phyloP scores from a whole-genome alignment of 1,139 yeast genomes.

The Candida dubliniensis region DNA sequence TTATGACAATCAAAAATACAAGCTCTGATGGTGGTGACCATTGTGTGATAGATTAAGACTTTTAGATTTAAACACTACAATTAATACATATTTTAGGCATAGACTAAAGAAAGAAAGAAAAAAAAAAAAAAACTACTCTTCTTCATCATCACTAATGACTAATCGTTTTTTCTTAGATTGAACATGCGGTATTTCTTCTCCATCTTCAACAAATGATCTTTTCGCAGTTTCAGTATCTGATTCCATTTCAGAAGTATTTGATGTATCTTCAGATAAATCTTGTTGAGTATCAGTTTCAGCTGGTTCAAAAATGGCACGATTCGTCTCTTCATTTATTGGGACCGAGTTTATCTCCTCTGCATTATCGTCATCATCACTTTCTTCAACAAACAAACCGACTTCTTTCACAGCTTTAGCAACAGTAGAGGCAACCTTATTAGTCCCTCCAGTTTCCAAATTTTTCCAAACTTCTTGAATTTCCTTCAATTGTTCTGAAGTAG shows the following conservation, averaged over 20 bases:
- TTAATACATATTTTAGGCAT: slow-evolving; percentile 1
- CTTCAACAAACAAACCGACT: slow-evolving; percentile 20
- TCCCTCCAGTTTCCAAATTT: slow-evolving; percentile 22
- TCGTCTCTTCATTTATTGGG: slow-evolving; percentile 1
- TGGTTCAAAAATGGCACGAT: neutral
- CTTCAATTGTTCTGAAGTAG: slow-evolving; percentile 35
- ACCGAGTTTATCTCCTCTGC: slow-evolving; percentile 3
- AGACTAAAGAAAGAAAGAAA: too few species aligned
- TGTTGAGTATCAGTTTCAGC: slow-evolving; percentile 6
- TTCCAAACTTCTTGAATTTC: slow-evolving; percentile 43
- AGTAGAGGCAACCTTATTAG: slow-evolving; percentile 14
- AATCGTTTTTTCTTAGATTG: slow-evolving; percentile 15
- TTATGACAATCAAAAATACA: slow-evolving; percentile 54
- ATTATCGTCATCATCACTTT: slow-evolving; percentile 16
- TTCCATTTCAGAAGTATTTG: slow-evolving; percentile 15
- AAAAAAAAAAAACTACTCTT: slow-evolving; percentile 16
- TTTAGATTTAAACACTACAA: slow-evolving; percentile 22
- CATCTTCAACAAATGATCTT: slow-evolving; percentile 11
- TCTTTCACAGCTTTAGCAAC: slow-evolving; percentile 28
- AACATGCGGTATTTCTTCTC: slow-evolving; percentile 11
- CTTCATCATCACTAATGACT: slow-evolving; percentile 28
- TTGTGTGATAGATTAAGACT: slow-evolving; percentile 37
- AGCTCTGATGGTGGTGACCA: slow-evolving; percentile 28
- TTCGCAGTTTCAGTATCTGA: slow-evolving; percentile 11
- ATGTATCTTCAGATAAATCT: slow-evolving; percentile 4